A percentile compares a stretch with the other conserved stretches of the same genome.
phyloP scores from a whole-genome alignment of 2,329 filamentous ascomycete genomes.

The Lasiodiplodia sp. region DNA sequence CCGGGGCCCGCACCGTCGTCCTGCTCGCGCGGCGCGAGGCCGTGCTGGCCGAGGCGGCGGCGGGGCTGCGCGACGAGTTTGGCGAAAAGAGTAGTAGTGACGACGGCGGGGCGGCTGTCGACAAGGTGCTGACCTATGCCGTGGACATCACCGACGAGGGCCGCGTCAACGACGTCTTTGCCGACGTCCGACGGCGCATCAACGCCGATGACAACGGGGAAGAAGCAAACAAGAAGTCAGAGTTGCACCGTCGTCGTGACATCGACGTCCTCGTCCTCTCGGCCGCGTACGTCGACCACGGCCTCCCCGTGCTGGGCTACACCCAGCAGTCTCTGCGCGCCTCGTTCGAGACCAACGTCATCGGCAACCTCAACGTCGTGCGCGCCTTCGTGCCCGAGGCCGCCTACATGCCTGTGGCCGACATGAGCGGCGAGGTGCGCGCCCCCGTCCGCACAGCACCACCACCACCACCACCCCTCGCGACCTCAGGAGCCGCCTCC shows the following conservation, averaged over 20 bases:
- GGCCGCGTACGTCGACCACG: constrained; percentile 22
- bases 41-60: constrained; percentile 37
- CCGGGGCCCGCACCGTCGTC: constrained; percentile 39
- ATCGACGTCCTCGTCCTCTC: constrained; percentile 31
- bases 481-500: too few species aligned
- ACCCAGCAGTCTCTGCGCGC: not conserved
- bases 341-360: not conserved
- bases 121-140: not conserved
- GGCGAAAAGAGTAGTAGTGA: not conserved
- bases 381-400: constrained; percentile 31
- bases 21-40: constrained; percentile 49
- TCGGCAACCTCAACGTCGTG: constrained; percentile 20
- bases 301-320: constrained; percentile 28
- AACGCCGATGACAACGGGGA: not conserved
- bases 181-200: not conserved
- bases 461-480: not conserved
- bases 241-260: not conserved
- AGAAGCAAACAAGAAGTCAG: not conserved
- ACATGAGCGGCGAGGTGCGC: not conserved
- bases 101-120: not conserved
- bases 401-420: not conserved
- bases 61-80: not conserved
- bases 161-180: constrained; percentile 25
- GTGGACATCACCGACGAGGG: constrained; percentile 23
- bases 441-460: not conserved